Evolutionary conservation across 371 early-diverging fungal species (phyloP), one percentile per base, ranked within the genome.

Genomic region (Syncephalastrum monosporum): DNA sequence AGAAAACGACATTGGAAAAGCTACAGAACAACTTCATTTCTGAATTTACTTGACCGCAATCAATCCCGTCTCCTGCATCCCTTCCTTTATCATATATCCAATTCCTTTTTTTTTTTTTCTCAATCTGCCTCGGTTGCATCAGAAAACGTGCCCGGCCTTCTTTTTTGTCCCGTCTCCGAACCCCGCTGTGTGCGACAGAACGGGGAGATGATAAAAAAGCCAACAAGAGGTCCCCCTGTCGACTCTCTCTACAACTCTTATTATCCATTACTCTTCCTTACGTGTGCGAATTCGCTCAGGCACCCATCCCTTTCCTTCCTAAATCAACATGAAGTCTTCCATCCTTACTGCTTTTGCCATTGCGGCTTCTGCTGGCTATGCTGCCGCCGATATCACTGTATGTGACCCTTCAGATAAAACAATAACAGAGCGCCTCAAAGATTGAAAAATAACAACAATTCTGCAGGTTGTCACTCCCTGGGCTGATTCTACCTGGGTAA

Each of bases 391-490:
- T 24, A 56, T 67, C 14, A 61, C 57, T 6, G 61, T 66, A 61
- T 43, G 64, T 63, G 38, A 33, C 12, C 38, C 10, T 33, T 27
- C 7, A 7, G 12, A 19, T n/a, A 49, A 21, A 21, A 17, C 50
- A n/a, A 49, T 23, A 17, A n/a, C 16, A 23, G n/a, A 25, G 5
- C 24, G 50, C 19, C n/a, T 25, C 50, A 49, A 49, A 21, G 8
- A 8, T 2, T 33, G 10, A 33, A 33, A 33, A 33, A 33, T 33
- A 33, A 33, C 24, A 21, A 25, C 23, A 49, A 21, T 47, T 41
- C 45, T 19, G 42, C 66, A 77, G 77, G 56, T 77, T 55, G 52
- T 77, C 42, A 72, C 67, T 52, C 77, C 77, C 23, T 77, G 77
- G 77, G 61, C 64, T 44, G 47, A 56, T 23, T 51, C 64, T 48